A percentile compares a stretch with the other conserved stretches of the same genome.
Conservation (phyloP, 495 filamentous ascomycete species). For the Podospora australis region DNA sequence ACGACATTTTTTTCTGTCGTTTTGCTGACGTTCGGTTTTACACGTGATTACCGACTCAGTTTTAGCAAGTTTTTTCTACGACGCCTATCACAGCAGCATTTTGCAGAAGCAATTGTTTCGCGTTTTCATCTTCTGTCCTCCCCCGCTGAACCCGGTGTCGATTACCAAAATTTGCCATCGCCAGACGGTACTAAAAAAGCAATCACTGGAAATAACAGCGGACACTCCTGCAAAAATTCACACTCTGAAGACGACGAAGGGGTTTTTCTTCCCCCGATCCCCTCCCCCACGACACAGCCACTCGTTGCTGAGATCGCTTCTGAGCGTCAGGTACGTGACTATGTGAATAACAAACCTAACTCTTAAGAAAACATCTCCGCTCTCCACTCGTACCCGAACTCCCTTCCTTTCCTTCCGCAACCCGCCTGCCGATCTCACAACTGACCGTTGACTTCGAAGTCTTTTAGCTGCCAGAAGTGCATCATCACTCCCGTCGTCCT, state of each 20-base stretch:
- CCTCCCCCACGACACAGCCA: conserved; percentile 12
- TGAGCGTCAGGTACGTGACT: conserved; percentile 7
- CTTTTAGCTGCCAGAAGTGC: conserved; percentile 21
- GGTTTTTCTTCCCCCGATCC: conserved; percentile 16
- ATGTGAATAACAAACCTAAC: no score
- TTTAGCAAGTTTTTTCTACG: conserved; percentile 4
- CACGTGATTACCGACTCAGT: conserved; percentile 11
- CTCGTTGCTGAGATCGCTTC: conserved; percentile 30
- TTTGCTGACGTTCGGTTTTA: conserved; percentile 15
- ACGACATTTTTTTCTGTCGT: conserved; percentile 5
- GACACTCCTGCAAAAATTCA: conserved; percentile 4
- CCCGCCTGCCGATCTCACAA: background rate
- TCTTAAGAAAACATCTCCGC: no score
- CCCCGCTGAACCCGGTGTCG: conserved; percentile 22
- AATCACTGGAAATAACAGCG: conserved; percentile 3
- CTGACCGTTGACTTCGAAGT: conserved; percentile 4
- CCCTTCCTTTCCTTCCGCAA: background rate
- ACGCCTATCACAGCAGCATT: conserved; percentile 15
- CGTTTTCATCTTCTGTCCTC: conserved; percentile 11
- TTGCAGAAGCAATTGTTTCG: conserved; percentile 12
- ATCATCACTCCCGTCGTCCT: conserved; percentile 19
- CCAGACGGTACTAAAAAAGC: conserved; percentile 11
- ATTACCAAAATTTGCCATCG: conserved; percentile 20
- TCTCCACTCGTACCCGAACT: no score
- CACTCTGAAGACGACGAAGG: conserved; percentile 10